Base-by-base conservation (phyloP, 2,329 filamentous ascomycete species). In the Colletotrichum neosansevieriae region DNA sequence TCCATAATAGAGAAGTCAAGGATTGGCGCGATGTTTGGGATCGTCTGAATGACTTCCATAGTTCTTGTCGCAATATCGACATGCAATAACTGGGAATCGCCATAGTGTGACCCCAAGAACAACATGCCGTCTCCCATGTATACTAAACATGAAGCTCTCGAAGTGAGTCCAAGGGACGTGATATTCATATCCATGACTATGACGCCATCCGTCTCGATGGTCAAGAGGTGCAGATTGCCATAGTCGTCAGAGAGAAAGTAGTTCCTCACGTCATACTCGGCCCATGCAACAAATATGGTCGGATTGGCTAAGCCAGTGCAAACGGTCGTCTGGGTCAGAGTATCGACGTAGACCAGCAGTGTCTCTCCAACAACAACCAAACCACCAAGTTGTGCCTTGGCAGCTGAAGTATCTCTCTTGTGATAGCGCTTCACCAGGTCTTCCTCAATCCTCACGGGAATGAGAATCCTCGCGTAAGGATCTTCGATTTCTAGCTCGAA, bases 1-100 rank as follows among this genome's bases (percentile, higher is more conserved):
- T 98, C 96, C 94, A 98, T 97, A 15, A 99, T 89, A 1, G 92
- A 91, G 73, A 99, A 98, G 76, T 99, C 96, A 44, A 98, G 81
- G 47, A 99, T 92, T 0, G 96, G 96, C 0, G 92, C 94, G 73
- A 98, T 93, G 75, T 97, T 99, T 3, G 88, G 83, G 63, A 97
- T 85, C 0, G 89, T 91, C 75, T 97, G 94, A 10, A 96, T 78
- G 4, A 94, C 79, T 54, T 90, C 84, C 67, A 94, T 83, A 0
- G 84, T 75, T 24, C 76, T 73, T 0, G 77, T 72, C 2, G 79
- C 73, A 6, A 80, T 70, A 19, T 82, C 86, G 36, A 91, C 83
- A 59, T 87, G 84, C 50, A 96, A 87, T 9, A 98, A 85, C 76
- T 98, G 94, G 1, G 94, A 97, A 77, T 99, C 93, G 40, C 95